These are phyloP conservation scores for Bipolaris bicolor DNA, from an alignment of 2,329 filamentous ascomycete genomes.

Conservation along the genomic window DNA sequence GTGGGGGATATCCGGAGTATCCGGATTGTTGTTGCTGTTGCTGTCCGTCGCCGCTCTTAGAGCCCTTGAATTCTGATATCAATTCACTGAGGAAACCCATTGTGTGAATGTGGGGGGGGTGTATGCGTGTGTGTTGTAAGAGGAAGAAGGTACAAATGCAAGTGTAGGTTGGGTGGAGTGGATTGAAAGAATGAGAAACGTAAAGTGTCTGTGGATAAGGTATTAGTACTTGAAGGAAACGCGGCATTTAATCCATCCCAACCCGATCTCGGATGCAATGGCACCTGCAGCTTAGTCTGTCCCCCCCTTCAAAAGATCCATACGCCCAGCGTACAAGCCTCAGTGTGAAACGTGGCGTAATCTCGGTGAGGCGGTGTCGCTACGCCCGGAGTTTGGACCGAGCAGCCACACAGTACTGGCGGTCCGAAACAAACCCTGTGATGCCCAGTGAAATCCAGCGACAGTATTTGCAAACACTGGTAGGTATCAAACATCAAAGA, in stretches of 20 bases:
- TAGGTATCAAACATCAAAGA: background rate
- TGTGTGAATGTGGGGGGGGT: conserved; percentile 4
- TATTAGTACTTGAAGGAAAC: background rate
- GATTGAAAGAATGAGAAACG: background rate
- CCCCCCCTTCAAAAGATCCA: conserved; percentile 5
- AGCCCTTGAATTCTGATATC: conserved; percentile 25
- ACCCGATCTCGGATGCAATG: background rate
- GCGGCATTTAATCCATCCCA: conserved; percentile 21
- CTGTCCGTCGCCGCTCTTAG: background rate
- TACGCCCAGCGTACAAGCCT: conserved; percentile 8
- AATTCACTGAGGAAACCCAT: conserved; percentile 32
- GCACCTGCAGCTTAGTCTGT: conserved; percentile 7
- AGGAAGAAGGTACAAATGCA: background rate
- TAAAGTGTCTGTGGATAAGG: background rate
- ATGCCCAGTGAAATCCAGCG: background rate
- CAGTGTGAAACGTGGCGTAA: conserved; percentile 15
- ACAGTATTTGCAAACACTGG: too few relatives aligned
- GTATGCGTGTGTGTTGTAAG: background rate
- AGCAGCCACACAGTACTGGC: background rate
- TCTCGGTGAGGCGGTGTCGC: conserved; percentile 12
- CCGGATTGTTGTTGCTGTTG: conserved; percentile 11
- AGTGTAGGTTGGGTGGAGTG: background rate
- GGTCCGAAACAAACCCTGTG: background rate
- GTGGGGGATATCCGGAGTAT: conserved; percentile 1
- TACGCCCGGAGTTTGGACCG: background rate